phyloP scores from a whole-genome alignment of 352 stramenopile genomes.

The Salisapilia sapeloensis region DNA sequence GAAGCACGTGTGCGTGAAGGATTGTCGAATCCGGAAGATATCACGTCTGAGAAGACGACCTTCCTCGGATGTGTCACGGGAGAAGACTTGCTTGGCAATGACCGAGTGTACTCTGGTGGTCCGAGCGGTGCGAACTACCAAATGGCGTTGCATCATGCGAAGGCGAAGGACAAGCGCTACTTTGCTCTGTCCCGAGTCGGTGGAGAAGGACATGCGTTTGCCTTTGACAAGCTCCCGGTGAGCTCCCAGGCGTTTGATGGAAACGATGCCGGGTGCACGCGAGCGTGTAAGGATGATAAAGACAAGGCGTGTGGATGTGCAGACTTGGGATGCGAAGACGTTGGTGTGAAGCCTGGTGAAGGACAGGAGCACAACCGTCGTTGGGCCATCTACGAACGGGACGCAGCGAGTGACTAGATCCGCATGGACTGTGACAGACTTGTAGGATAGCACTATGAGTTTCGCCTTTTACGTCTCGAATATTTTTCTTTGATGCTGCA shows the following conservation, averaged over 20 bases:
- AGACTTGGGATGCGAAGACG: conserved; percentile 61
- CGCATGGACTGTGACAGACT: conserved; percentile 3
- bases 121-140: conserved; percentile 82
- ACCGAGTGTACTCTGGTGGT: conserved; percentile 79
- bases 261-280: conserved; percentile 66
- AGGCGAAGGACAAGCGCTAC: conserved; percentile 70
- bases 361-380: conserved; percentile 82
- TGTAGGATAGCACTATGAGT: no score
- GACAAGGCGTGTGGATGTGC: conserved; percentile 73
- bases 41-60: conserved; percentile 56
- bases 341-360: conserved; percentile 36
- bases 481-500: conserved; percentile 1
- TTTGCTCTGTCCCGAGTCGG: conserved; percentile 72
- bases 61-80: conserved; percentile 73
- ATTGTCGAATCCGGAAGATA: conserved; percentile 21
- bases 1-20: conserved; percentile 36
- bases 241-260: conserved; percentile 45
- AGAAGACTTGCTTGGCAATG: conserved; percentile 70
- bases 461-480: conserved; percentile 1
- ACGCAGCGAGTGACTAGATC: conserved; percentile 5
- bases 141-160: conserved; percentile 74
- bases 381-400: conserved; percentile 80
- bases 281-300: conserved; percentile 57
- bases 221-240: conserved; percentile 74
- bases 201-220: conserved; percentile 75